phyloP scores from a whole-genome alignment of 169 alveolate species.

The Plasmodium inui region DNA sequence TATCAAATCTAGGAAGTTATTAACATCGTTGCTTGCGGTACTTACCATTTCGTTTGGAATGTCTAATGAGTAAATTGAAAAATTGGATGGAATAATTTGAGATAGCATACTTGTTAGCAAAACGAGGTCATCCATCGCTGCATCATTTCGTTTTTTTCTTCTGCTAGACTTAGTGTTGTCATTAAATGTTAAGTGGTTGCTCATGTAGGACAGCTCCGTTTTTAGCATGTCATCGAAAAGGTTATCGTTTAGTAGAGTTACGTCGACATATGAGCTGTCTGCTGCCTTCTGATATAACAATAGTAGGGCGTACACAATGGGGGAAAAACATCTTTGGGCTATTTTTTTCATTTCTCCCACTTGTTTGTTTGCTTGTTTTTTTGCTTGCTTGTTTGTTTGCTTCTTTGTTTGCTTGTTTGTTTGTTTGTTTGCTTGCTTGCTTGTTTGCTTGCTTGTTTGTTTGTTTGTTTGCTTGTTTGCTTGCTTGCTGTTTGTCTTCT shows the following conservation, averaged over 20 bases:
- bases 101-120: constrained; percentile 60
- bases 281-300: constrained; percentile 10
- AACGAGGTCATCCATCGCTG: constrained; percentile 29
- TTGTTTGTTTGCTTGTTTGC: too few species aligned
- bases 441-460: neutral
- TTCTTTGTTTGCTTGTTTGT: neutral
- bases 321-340: constrained; percentile 4
- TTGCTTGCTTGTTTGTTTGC: neutral
- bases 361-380: neutral
- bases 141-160: constrained; percentile 44
- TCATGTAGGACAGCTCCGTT: constrained; percentile 33
- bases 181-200: constrained; percentile 48
- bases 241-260: constrained; percentile 23
- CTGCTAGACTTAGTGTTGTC: constrained; percentile 47
- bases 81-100: constrained; percentile 46
- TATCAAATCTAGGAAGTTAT: constrained; percentile 41
- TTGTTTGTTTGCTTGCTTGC: neutral
- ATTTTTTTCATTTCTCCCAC: constrained; percentile 24
- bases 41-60: constrained; percentile 8
- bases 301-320: constrained; percentile 14
- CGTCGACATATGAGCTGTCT: constrained; percentile 9
- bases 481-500: neutral
- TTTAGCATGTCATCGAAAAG: constrained; percentile 28
- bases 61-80: constrained; percentile 34
- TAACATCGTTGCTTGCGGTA: neutral